Base-by-base conservation (phyloP, 257 asterid genomes). In the Orobanche coerulescens region DNA sequence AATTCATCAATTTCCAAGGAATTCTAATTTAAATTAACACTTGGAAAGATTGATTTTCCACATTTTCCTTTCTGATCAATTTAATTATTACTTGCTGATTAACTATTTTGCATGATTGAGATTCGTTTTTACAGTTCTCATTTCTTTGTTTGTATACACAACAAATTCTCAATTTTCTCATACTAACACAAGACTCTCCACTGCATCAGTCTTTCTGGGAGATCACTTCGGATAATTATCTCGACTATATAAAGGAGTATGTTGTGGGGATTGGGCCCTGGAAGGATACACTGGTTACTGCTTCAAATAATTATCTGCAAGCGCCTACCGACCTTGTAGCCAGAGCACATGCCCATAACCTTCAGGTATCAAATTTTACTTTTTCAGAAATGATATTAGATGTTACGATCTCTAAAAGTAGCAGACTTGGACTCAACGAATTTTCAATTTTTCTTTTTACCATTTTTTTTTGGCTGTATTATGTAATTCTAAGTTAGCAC, bases 251-350 rank as follows among this genome's bases (percentile, higher is more conserved):
- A 75, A 88, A 81, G 76, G 95, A 89, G 14, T 89, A 86, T 73
- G 84, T 81, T 56, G 90, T 89, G 48, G 98, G 95, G 22, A 89
- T 93, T 31, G 97, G 97, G 66, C 97, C 97, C 7, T 93, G 94
- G 98, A 93, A 93, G 75, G 95, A 93, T 64, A 84, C 82, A 30
- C 11, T 82, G 24, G 86, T 78, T 68, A 71, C 84, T 62, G 69
- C 73, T 8, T 70, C 75, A 2, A 33, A 64, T 52, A 88, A 93
- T 60, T 93, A 93, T 73, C 48, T 83, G 28, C 77, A 60, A 49
- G 58, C 70, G 2, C 84, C 97, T 52, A 79, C 82, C 3, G 95
- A 84, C 75, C 90, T 93, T 57, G 87, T 93, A 23, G 86, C 97
- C 12, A 79, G 95, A 76, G 98, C 98, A 23, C 98, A 93, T 70